Evolutionary conservation across 2,329 filamentous ascomycete genomes (phyloP).

Genomic region (Colletotrichum camelliae): DNA sequence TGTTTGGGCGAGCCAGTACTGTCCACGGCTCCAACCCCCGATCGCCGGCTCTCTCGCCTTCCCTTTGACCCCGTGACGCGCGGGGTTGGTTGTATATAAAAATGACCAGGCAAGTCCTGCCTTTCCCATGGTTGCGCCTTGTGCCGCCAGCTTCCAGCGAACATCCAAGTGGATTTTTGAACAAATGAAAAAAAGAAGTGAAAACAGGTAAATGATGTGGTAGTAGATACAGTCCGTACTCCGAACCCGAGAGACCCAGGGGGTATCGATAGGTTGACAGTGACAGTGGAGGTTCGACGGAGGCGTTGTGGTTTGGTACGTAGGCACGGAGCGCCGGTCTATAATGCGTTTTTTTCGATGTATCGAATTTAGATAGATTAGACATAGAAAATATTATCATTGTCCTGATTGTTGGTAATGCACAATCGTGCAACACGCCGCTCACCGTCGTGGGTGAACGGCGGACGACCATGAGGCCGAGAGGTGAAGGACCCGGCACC

Average conservation of each 20-base stretch:
- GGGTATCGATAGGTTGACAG: conserved; percentile 12
- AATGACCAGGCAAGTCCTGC: conserved; percentile 18
- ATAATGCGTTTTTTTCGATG: conserved; percentile 17
- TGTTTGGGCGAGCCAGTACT: background rate
- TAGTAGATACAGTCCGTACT: conserved; percentile 20
- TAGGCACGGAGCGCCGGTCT: conserved; percentile 15
- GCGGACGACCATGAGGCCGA: conserved; percentile 9
- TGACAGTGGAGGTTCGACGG: background rate
- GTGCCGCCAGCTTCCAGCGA: background rate
- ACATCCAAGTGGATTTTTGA: conserved; percentile 4
- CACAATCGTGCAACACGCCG: conserved; percentile 9
- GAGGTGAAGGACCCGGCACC: background rate
- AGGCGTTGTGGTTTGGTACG: background rate
- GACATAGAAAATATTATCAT: conserved; percentile 23
- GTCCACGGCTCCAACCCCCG: background rate
- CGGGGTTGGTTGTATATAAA: conserved; percentile 3
- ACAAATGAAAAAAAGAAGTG: background rate
- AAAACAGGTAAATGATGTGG: background rate
- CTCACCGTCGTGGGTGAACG: background rate
- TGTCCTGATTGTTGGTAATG: conserved; percentile 5
- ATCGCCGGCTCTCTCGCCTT: conserved; percentile 4
- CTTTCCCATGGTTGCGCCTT: conserved; percentile 18
- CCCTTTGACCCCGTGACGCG: background rate
- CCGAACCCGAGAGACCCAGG: conserved; percentile 8
- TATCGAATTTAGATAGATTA: conserved; percentile 18